Conservation (phyloP, 2,329 filamentous ascomycete genomes). For the Penicillium griseofulvum region DNA sequence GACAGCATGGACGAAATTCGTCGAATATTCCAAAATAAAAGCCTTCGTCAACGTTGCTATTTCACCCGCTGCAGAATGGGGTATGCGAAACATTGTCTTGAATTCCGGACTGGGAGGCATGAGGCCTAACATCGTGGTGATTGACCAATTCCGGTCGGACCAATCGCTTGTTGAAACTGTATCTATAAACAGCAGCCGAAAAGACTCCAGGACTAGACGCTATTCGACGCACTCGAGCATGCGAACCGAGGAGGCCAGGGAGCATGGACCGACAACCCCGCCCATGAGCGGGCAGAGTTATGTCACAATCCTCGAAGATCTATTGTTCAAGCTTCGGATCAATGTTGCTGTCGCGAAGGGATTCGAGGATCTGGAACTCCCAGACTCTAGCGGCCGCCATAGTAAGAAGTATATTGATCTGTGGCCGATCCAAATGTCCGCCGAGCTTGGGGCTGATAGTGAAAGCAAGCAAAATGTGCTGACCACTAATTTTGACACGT, state of each 20-base stretch:
- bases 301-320: conserved; percentile 77
- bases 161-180: conserved; percentile 59
- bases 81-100: conserved; percentile 75
- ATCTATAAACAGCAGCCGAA: conserved; percentile 39
- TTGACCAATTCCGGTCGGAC: conserved; percentile 69
- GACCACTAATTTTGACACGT: conserved; percentile 89
- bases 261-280: conserved; percentile 64
- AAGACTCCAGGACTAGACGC: conserved; percentile 22
- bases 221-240: conserved; percentile 9
- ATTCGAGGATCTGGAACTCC: conserved; percentile 73
- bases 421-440: conserved; percentile 93
- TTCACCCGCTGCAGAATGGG: conserved; percentile 80
- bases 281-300: conserved; percentile 71
- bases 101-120: conserved; percentile 82
- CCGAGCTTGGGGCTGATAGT: conserved; percentile 68
- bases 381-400: conserved; percentile 56
- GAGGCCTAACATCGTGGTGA: conserved; percentile 81
- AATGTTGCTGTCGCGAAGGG: conserved; percentile 84
- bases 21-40: conserved; percentile 82
- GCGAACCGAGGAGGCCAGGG: conserved; percentile 47
- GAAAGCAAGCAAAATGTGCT: conserved; percentile 64
- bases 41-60: conserved; percentile 86
- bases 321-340: conserved; percentile 72
- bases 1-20: conserved; percentile 79
- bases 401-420: conserved; percentile 79